These are phyloP conservation scores for Naegleria lovaniensis DNA, from an alignment of 208 protist species.

Conservation along the genomic window DNA sequence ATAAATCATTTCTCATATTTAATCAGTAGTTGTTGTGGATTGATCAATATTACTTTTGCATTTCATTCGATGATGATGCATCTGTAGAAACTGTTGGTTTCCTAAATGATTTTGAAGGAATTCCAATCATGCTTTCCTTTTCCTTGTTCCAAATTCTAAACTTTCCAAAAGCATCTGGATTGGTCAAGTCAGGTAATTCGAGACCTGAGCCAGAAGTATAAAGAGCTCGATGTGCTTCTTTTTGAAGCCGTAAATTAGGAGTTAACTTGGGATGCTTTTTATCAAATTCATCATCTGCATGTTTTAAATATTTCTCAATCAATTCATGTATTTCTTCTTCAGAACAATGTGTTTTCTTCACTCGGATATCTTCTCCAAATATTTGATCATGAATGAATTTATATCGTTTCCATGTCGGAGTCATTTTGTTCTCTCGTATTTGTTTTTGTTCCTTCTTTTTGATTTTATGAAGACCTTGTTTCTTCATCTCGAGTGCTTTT, in stretches of 20 bases:
- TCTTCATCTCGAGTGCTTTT: background rate
- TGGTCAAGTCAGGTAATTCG: background rate
- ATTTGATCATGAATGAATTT: background rate
- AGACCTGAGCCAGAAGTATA: background rate
- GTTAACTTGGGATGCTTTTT: slow-evolving; percentile 2
- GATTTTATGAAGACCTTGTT: background rate
- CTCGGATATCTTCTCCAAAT: background rate
- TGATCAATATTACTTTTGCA: no score
- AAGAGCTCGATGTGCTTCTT: background rate
- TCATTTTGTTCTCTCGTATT: background rate
- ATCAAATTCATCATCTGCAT: background rate
- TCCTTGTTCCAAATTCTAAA: background rate
- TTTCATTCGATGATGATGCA: no score
- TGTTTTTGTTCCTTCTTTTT: slow-evolving; percentile 3
- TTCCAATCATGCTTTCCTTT: background rate
- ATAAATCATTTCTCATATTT: no score
- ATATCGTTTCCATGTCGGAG: background rate
- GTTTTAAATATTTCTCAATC: background rate
- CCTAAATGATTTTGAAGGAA: background rate
- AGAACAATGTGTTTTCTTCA: background rate
- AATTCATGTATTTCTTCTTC: background rate
- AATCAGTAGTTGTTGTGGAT: no score
- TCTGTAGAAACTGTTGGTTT: background rate
- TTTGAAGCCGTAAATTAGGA: background rate
- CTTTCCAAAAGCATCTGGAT: background rate